phyloP scores from a whole-genome alignment of 179 eudicot genomes.

The Dionaea muscipula region DNA sequence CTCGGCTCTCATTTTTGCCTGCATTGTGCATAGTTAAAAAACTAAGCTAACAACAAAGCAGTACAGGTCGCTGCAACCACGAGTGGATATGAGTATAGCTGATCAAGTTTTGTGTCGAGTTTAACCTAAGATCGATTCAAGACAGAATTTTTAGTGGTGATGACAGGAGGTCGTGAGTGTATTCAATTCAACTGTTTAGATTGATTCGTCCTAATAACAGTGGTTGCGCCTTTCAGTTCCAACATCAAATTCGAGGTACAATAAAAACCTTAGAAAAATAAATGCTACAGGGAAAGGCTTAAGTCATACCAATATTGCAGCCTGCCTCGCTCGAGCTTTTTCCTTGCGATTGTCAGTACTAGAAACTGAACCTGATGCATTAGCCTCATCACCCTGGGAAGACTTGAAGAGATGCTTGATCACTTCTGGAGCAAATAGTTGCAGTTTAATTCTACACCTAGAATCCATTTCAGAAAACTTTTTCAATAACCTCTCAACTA shows the following conservation, averaged over 20 bases:
- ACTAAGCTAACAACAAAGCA: not conserved
- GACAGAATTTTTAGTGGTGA: not conserved
- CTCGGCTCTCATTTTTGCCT: slow-evolving; percentile 94
- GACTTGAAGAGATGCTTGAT: slow-evolving; percentile 34
- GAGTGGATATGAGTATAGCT: too few species aligned
- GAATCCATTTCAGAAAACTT: slow-evolving; percentile 64
- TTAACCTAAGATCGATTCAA: not conserved
- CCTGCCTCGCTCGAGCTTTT: slow-evolving; percentile 90
- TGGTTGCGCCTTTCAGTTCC: too few species aligned
- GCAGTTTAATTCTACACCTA: slow-evolving; percentile 52
- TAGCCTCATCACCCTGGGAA: slow-evolving; percentile 16
- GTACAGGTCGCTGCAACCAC: not conserved
- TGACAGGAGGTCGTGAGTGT: too few species aligned
- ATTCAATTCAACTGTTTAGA: too few species aligned
- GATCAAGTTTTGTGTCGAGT: too few species aligned
- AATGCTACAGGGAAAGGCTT: too few species aligned
- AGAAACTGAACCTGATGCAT: slow-evolving; percentile 17
- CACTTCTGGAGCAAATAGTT: slow-evolving; percentile 61
- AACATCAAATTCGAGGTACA: not conserved
- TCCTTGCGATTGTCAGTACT: slow-evolving; percentile 72
- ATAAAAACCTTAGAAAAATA: not conserved
- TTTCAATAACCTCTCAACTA: slow-evolving; percentile 55
- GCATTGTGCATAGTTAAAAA: slow-evolving; percentile 16
- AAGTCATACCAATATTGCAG: slow-evolving; percentile 69
- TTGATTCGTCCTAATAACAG: too few species aligned